Evolutionary conservation across 2,329 filamentous ascomycete genomes (phyloP).

Genomic region (Hansfordia pulvinata): DNA sequence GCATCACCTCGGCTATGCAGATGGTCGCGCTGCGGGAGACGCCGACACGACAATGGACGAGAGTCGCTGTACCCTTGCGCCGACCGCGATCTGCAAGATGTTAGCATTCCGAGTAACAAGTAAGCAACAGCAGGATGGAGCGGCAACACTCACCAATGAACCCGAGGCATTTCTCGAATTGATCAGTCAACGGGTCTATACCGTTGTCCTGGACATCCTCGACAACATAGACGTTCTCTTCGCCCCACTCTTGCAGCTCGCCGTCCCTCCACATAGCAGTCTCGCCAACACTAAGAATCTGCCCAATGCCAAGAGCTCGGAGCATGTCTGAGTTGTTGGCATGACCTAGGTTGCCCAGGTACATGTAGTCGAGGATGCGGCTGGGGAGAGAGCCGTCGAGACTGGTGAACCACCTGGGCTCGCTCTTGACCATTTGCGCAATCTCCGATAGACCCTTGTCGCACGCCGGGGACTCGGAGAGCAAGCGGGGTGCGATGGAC

Average conservation of each 20-base stretch:
- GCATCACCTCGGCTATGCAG: constrained; percentile 98
- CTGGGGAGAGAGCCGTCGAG: constrained; percentile 88
- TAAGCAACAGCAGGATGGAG: constrained; percentile 1
- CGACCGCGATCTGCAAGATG: constrained; percentile 57
- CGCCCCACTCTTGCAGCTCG: constrained; percentile 58
- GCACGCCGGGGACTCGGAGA: constrained; percentile 53
- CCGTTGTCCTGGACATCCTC: constrained; percentile 92
- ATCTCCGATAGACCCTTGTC: constrained; percentile 38
- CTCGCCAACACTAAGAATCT: constrained; percentile 88
- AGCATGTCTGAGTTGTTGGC: constrained; percentile 87
- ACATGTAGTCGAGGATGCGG: constrained; percentile 84
- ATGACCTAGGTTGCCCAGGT: constrained; percentile 83
- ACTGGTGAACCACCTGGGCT: constrained; percentile 68
- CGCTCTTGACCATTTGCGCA: constrained; percentile 34
- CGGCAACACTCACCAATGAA: constrained; percentile 68
- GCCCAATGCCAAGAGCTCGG: constrained; percentile 64
- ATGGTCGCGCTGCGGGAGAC: constrained; percentile 94
- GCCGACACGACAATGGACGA: constrained; percentile 93
- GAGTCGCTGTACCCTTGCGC: constrained; percentile 62
- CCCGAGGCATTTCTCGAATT: constrained; percentile 73
- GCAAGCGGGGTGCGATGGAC: constrained; percentile 60
- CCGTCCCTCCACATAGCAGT: constrained; percentile 66
- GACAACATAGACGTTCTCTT: constrained; percentile 66
- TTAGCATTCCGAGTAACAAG: constrained; percentile 5
- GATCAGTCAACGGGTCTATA: constrained; percentile 77